These are phyloP conservation scores for Microdochium trichocladiopsis DNA, from an alignment of 2,329 filamentous ascomycete species.

Conservation along the genomic window DNA sequence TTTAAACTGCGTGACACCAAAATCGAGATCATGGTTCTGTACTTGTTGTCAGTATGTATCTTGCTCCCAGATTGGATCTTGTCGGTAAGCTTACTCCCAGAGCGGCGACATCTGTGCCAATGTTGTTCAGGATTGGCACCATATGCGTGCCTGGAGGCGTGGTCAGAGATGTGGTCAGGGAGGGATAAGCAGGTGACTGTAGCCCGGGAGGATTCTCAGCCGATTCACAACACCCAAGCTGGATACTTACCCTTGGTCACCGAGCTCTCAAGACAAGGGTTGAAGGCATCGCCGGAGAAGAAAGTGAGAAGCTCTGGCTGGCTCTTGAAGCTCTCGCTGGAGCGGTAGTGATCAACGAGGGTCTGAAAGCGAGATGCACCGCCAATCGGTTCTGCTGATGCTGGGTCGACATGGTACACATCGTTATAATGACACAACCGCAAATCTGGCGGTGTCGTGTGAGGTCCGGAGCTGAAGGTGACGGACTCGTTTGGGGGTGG, in stretches of 20 bases:
- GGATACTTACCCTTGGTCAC: conserved; percentile 67
- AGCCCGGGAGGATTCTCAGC: too few species aligned
- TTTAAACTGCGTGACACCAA: conserved; percentile 75
- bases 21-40: conserved; percentile 88
- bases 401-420: conserved; percentile 78
- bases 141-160: conserved; percentile 61
- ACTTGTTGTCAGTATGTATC: not conserved
- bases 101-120: conserved; percentile 74
- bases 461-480: conserved; percentile 20
- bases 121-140: conserved; percentile 74
- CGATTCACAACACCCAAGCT: not conserved
- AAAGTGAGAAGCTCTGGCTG: conserved; percentile 66
- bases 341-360: conserved; percentile 67
- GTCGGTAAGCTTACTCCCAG: conserved; percentile 54
- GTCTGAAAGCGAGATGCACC: conserved; percentile 77
- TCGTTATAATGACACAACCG: conserved; percentile 90
- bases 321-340: conserved; percentile 49
- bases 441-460: conserved; percentile 53
- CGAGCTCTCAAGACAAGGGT: conserved; percentile 81
- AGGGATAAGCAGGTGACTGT: too few species aligned
- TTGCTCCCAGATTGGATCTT: not conserved
- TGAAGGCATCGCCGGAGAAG: conserved; percentile 91
- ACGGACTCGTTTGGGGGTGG: conserved; percentile 20
- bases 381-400: conserved; percentile 74
- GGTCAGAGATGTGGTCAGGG: not conserved